Evolutionary conservation across 225 moss, liverwort and hornwort genomes (phyloP).

Genomic region (Lunularia cruciata): DNA sequence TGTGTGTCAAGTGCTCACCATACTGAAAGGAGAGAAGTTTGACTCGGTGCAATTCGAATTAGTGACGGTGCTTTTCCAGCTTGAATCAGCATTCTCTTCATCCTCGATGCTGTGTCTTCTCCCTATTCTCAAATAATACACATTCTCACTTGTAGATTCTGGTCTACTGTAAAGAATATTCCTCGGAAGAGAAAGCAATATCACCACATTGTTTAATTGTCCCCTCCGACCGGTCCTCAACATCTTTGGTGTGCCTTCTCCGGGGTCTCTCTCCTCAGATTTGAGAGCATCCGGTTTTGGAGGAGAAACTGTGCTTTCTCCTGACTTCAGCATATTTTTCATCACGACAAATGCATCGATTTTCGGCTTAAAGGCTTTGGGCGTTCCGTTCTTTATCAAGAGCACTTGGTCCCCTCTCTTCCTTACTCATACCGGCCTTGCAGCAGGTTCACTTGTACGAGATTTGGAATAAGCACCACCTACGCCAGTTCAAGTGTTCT

Average conservation of each 20-base stretch:
- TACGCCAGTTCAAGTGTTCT: background rate
- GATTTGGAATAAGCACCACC: background rate
- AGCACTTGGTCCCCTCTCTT: background rate
- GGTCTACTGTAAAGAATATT: background rate
- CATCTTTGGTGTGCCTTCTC: background rate
- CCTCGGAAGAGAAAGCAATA: background rate
- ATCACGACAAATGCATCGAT: background rate
- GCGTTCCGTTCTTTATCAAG: background rate
- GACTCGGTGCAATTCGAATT: too few species aligned
- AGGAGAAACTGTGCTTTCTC: background rate
- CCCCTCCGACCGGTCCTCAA: background rate
- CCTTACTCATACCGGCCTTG: background rate
- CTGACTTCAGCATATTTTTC: background rate
- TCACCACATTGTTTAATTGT: background rate
- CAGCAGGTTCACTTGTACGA: background rate
- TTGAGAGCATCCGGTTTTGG: background rate
- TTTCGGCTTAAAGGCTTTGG: background rate
- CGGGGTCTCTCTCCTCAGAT: background rate
- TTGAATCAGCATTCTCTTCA: too few species aligned
- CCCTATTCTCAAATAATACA: too few species aligned
- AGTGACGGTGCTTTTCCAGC: too few species aligned
- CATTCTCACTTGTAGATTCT: background rate
- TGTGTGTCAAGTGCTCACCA: too few species aligned
- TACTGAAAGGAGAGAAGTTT: too few species aligned
- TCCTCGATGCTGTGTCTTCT: too few species aligned